Evolutionary conservation across 139 green algal genomes (phyloP), one percentile per base, ranked within the genome.

Genomic region (Micromonas commoda): DNA sequence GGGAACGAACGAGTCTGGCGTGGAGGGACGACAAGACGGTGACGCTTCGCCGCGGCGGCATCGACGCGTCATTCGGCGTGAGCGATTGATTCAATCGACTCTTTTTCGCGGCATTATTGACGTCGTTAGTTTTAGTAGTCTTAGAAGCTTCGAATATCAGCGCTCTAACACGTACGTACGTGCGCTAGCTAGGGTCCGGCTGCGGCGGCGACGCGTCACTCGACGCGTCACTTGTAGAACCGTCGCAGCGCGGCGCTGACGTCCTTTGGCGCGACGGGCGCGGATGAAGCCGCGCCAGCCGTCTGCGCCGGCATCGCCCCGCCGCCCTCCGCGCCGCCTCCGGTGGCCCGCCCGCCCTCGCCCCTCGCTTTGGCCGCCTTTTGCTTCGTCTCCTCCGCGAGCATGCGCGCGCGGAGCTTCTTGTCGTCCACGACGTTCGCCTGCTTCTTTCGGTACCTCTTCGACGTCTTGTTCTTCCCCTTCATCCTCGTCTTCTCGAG

Each of bases 391-490:
- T n/a, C n/a, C n/a, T n/a, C n/a, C 16, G 28, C 39, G 61, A 73
- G 9, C 26, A 21, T 51, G n/a, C n/a, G n/a, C n/a, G n/a, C n/a
- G n/a, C n/a, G n/a, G n/a, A n/a, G n/a, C n/a, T n/a, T n/a, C 26
- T 85, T 83, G 24, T 75, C 65, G 31, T 87, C 81, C 16, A 97
- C 90, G 73, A 97, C 88, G 82, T 97, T 97, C 64, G 78, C 76
- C 85, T 97, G 91, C 88, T 96, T 96, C 85, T 94, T 94, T 65
- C 85, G 80, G 70, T 91, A 86, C 54, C 86, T 84, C 80, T 89
- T 85, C 26, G 73, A 91, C 24, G 92, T 89, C 83, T 88, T 92
- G 87, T 96, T 97, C 82, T 94, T 94, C 77, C 93, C 94, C 88
- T 87, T 97, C 90, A 96, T 94, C 57, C 85, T 86, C 33, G 78